Conservation (phyloP, 257 asterid species). For the Solanum lycopersicoides region DNA sequence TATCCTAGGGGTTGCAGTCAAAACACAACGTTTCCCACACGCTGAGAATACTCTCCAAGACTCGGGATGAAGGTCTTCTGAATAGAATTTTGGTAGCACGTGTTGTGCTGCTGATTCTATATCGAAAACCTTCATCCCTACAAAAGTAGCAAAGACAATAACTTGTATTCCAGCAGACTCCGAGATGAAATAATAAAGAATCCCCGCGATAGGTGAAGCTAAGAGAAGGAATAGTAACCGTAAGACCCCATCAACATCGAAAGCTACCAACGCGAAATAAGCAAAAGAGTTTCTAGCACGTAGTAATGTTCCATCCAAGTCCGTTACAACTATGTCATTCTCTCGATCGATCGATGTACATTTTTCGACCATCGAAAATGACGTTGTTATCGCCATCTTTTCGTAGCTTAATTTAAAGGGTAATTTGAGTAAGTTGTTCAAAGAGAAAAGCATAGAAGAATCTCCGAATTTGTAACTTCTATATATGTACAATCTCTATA, state of each 20-base stretch:
- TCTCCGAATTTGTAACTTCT: background rate
- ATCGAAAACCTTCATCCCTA: constrained; percentile 7
- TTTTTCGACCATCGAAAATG: background rate
- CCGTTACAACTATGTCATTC: constrained; percentile 9
- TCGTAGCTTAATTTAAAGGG: background rate
- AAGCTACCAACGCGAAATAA: constrained; percentile 21
- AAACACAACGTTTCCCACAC: constrained; percentile 13
- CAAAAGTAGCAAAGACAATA: constrained; percentile 15
- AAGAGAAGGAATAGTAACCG: constrained; percentile 17
- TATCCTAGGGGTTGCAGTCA: constrained; percentile 23
- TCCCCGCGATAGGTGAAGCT: background rate
- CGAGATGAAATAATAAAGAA: constrained; percentile 3
- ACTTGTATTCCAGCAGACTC: constrained; percentile 11
- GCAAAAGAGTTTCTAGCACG: constrained; percentile 5
- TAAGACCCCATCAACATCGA: constrained; percentile 20
- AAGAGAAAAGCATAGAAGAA: background rate
- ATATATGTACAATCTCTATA: background rate
- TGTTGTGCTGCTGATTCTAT: constrained; percentile 15
- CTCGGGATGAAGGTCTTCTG: constrained; percentile 19
- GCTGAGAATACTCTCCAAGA: constrained; percentile 18
- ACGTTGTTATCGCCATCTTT: background rate
- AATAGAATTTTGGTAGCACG: constrained; percentile 17
- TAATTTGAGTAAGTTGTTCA: background rate
- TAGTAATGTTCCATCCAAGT: constrained; percentile 16
- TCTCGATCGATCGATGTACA: constrained; percentile 7